These are phyloP conservation scores for Gleditsia sinensis DNA, from an alignment of 306 rosid species.

Conservation along the genomic window DNA sequence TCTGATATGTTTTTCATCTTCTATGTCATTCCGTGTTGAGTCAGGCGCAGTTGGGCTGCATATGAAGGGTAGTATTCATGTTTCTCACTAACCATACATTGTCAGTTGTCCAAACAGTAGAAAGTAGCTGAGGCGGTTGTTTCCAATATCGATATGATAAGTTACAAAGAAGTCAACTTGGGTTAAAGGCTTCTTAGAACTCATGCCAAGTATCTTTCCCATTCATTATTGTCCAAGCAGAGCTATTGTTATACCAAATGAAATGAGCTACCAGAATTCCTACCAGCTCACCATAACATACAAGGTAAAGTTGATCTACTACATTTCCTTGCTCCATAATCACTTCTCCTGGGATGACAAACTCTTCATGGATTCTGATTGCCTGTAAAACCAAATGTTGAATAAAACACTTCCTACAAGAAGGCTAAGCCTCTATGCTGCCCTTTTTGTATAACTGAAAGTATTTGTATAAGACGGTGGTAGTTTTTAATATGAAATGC, in stretches of 20 bases:
- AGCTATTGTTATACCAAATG: not conserved
- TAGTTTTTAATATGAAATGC: not conserved
- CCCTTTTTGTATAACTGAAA: not conserved
- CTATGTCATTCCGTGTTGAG: not conserved
- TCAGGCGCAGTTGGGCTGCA: not conserved
- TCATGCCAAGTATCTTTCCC: not conserved
- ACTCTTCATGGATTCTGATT: slow-evolving; percentile 57
- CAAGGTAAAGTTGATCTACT: slow-evolving; percentile 58
- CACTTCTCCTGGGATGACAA: slow-evolving; percentile 69
- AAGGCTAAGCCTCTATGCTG: not conserved
- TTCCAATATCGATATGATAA: not conserved
- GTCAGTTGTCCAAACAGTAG: not conserved
- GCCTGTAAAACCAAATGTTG: slow-evolving; percentile 46
- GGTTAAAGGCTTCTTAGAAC: not conserved
- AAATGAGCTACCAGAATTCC: not conserved
- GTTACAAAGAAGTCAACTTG: not conserved
- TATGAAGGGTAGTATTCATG: not conserved
- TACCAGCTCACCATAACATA: slow-evolving; percentile 71
- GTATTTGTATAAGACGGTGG: not conserved
- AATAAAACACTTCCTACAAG: slow-evolving; percentile 8
- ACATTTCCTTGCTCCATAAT: slow-evolving; percentile 58
- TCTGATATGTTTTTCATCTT: not conserved
- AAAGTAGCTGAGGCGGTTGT: not conserved
- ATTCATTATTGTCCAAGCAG: not conserved
- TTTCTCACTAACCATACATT: not conserved